These are phyloP conservation scores for Chenopodium quinoa DNA, from an alignment of 148 eudicot species.

Conservation along the genomic window DNA sequence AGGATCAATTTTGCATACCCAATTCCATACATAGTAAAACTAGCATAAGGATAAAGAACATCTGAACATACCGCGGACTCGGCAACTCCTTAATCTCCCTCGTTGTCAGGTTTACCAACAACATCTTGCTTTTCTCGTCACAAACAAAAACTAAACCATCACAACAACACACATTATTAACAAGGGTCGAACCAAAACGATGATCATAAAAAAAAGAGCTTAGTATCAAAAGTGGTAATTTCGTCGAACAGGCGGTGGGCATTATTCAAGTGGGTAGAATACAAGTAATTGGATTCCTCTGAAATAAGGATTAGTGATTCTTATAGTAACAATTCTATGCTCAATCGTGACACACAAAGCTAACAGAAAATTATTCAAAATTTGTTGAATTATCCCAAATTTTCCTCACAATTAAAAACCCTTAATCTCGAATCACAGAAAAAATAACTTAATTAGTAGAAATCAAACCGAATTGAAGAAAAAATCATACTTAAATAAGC, in stretches of 20 bases:
- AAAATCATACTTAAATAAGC: too few relatives aligned
- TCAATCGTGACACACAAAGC: too few relatives aligned
- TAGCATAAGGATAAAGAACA: neutral
- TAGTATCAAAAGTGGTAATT: neutral
- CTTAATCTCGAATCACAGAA: too few relatives aligned
- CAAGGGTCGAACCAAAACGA: neutral
- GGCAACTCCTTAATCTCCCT: neutral
- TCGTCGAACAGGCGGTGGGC: slow-evolving; percentile 3
- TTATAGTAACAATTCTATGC: too few relatives aligned
- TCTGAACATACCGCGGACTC: neutral
- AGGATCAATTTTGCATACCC: too few relatives aligned
- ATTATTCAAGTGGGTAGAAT: neutral
- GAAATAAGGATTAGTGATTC: neutral
- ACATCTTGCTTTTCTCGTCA: neutral
- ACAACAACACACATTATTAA: neutral
- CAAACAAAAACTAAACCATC: slow-evolving; percentile 13
- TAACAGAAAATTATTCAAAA: too few relatives aligned
- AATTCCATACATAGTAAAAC: too few relatives aligned
- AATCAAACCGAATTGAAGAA: too few relatives aligned
- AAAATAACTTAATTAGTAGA: too few relatives aligned
- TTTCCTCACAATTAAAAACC: too few relatives aligned
- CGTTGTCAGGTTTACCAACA: slow-evolving; percentile 17
- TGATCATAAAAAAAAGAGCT: neutral
- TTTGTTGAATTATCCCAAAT: too few relatives aligned
- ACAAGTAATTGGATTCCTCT: neutral